Percentiles rank a stretch among this genome's conserved stretches.
Evolutionary conservation across 1,284 basidiomycete species (phyloP).

Genomic region (Trametes polyzona): DNA sequence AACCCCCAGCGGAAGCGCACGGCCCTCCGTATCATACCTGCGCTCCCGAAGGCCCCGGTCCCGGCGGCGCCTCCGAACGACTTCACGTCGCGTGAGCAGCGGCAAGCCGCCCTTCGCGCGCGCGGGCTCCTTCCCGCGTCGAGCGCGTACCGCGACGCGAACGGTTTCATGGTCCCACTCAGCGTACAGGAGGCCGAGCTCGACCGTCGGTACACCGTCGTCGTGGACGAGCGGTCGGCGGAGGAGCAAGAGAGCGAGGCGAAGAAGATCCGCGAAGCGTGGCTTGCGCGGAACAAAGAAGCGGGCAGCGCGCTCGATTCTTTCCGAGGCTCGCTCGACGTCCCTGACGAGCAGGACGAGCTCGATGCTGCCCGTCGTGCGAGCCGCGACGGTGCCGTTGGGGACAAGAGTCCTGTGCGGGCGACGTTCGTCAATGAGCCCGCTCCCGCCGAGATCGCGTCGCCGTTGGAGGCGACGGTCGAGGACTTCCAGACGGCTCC

Average conservation of each 20-base stretch:
- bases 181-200: conserved; percentile 39
- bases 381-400: conserved; percentile 13
- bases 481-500: conserved; percentile 18
- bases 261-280: conserved; percentile 35
- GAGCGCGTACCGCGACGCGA: conserved; percentile 21
- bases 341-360: neutral
- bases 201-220: conserved; percentile 32
- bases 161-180: conserved; percentile 30
- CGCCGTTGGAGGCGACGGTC: conserved; percentile 4
- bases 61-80: conserved; percentile 30
- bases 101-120: conserved; percentile 36
- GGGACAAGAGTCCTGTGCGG: conserved; percentile 11
- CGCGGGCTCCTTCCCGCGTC: conserved; percentile 32
- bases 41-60: conserved; percentile 23
- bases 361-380: conserved; percentile 17
- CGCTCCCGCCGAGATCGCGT: conserved; percentile 8
- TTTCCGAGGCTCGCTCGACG: neutral
- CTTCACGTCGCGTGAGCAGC: conserved; percentile 32
- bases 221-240: conserved; percentile 19
- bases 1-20: conserved; percentile 1
- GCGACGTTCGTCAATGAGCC: conserved; percentile 21
- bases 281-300: conserved; percentile 30
- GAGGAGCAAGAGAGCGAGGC: conserved; percentile 31
- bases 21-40: conserved; percentile 24
- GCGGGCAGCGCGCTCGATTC: neutral